These are phyloP conservation scores for Yarrowia phangngaensis DNA, from an alignment of 805 yeast species.

Conservation along the genomic window DNA sequence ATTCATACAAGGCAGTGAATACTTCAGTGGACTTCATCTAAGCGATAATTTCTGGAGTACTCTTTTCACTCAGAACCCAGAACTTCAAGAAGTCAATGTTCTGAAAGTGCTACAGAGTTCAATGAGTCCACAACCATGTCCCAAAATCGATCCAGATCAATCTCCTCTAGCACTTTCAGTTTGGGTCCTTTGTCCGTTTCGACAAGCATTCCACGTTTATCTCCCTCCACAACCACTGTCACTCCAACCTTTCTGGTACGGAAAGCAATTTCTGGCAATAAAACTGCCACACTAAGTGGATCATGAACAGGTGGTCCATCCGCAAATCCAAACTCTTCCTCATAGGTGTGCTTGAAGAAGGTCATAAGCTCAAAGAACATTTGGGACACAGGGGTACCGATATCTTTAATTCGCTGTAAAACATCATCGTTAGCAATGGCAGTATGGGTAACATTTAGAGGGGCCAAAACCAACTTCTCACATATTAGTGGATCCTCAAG, in stretches of 20 bases:
- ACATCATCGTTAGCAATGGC: slow-evolving; percentile 50
- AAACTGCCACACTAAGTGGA: slow-evolving; percentile 63
- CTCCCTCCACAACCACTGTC: not conserved
- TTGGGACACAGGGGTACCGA: slow-evolving; percentile 22
- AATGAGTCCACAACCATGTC: not conserved
- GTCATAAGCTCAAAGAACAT: slow-evolving; percentile 53
- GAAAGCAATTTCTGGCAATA: no score
- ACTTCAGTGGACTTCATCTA: no score
- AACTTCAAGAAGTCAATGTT: no score
- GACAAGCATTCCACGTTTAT: not conserved
- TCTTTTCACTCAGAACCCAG: no score
- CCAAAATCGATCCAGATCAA: slow-evolving; percentile 6
- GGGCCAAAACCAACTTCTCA: slow-evolving; percentile 54
- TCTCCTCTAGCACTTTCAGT: not conserved
- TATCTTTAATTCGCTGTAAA: slow-evolving; percentile 43
- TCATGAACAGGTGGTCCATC: slow-evolving; percentile 78
- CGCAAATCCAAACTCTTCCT: slow-evolving; percentile 43
- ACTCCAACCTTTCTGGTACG: not conserved
- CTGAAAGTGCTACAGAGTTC: no score
- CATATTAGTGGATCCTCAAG: slow-evolving; percentile 47
- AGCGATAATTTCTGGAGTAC: no score
- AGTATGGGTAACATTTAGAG: slow-evolving; percentile 67
- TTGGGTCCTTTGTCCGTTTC: not conserved
- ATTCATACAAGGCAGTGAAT: no score
- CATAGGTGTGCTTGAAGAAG: slow-evolving; percentile 49